Base-by-base conservation (phyloP, 345 rosid species). In the Carallia pectinifolia region DNA sequence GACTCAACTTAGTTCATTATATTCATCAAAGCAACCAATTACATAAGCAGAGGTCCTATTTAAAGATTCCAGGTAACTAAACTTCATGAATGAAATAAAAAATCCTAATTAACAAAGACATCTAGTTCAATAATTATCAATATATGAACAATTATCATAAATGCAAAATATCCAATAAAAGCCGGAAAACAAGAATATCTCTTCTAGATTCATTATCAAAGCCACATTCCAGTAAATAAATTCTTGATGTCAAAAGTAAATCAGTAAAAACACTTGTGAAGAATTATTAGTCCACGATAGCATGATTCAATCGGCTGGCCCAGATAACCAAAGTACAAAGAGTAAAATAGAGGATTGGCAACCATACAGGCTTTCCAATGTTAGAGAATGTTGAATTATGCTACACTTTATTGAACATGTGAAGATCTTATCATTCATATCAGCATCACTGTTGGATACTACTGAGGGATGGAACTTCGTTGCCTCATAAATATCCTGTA, bases 401-500 rank as follows among this genome's bases (percentile, higher is more conserved):
- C 78, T 74, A 81, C 89, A 83, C 69, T 79, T 83, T 65, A 91
- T 72, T 71, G 79, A 84, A 77, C 87, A 83, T 52, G 79, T 85
- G 73, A 81, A 81, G 75, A 81, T 75, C 72, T 79, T 84, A 61
- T 76, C 85, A 80, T 77, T 77, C 61, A 80, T 71, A 76, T 77
- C 86, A 64, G 63, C 67, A 76, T 78, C 81, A 62, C 65, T 77
- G 66, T 76, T 73, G 61, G 86, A 79, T 61, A 76, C 71, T 62
- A 78, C 72, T 48, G 62, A 77, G 73, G 90, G 96, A 72, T 88
- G 81, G 76, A 93, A 93, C 71, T 88, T 76, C 63, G 98, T 89
- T 19, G 94, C 97, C 79, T 93, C 92, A 69, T 91, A 90, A 69
- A 91, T 89, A 81, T 91, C 98, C 98, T 91, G 89, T 64, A 79